Evolutionary conservation across 495 filamentous ascomycete genomes (phyloP), one percentile per base, ranked within the genome.

Genomic region (Daldinia concentrica): DNA sequence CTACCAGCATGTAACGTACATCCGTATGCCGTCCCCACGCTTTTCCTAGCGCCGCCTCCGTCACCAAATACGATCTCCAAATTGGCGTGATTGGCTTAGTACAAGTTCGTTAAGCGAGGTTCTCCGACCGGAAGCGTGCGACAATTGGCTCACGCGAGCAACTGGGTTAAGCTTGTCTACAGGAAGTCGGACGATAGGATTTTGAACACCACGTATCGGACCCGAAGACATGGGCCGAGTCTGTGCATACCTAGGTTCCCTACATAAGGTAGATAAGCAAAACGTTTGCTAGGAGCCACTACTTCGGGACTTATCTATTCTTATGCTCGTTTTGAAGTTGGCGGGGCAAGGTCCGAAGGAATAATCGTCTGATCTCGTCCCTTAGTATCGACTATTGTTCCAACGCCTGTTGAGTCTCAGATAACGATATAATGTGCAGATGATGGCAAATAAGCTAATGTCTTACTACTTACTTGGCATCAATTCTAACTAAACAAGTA

Each of bases 31-130:
- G 62, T 72, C 63, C 69, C 69, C 64, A 72, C 69, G 64, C 54
- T 55, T 36, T 19, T 57, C 26, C 58, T 72, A 72, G 69, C 55
- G 59, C 64, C 65, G 30, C 56, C 70, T 19, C 56, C 69, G 60
- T 65, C 64, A 68, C 65, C 39, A 69, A 69, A 65, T 69, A 65
- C 61, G 27, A 54, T 6, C 12, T 45, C 26, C 34, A 39, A 51
- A 39, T 26, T 66, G 15, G 68, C 41, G 68, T 57, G 50, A 68
- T 69, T 69, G 61, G 70, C 41, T 58, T 62, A 61, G 48, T 34
- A 52, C 24, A 39, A 60, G 60, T 60, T 62, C 36, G 60, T 52
- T 73, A 73, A 66, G 70, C 70, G 70, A 73, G 65, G 57, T 48
- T 52, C 26, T 64, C 55, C 68, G 45, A 54, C 30, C 56, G 30